Percentiles rank a stretch among this genome's conserved stretches.
Evolutionary conservation across 2,329 filamentous ascomycete species (phyloP).

Genomic region (Davidsoniella neocaledoniae): DNA sequence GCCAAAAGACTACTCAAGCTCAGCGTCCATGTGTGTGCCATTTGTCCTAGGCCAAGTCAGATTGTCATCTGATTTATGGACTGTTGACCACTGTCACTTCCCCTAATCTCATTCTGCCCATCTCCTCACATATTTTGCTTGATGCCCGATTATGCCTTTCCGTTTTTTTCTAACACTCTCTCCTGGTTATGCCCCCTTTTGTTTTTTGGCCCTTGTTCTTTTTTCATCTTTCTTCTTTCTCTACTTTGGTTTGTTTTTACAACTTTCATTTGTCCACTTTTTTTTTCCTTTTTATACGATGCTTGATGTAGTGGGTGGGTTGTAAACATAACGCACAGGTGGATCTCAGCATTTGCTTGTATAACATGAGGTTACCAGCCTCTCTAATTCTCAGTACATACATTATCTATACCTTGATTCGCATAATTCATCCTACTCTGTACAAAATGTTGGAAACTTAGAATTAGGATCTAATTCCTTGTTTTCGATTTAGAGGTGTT

Average conservation of each 20-base stretch:
- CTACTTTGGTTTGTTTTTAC: neutral
- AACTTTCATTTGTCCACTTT: neutral
- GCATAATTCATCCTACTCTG: neutral
- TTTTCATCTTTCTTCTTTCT: neutral
- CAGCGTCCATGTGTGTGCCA: neutral
- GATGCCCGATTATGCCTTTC: neutral
- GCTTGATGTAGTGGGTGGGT: slow-evolving; percentile 3
- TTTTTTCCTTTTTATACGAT: slow-evolving; percentile 1
- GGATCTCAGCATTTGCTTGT: slow-evolving; percentile 11
- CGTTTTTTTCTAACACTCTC: neutral
- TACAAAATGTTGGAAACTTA: too few relatives aligned
- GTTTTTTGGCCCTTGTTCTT: neutral
- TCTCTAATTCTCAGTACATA: slow-evolving; percentile 11
- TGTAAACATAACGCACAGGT: slow-evolving; percentile 11
- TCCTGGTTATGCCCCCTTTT: neutral
- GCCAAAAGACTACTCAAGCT: neutral
- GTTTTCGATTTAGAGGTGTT: neutral
- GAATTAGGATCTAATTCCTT: neutral
- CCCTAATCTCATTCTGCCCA: neutral
- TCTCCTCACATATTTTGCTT: neutral
- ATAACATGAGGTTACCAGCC: slow-evolving; percentile 3
- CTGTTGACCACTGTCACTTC: too few relatives aligned
- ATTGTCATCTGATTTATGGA: too few relatives aligned
- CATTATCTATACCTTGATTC: slow-evolving; percentile 7
- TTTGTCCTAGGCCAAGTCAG: neutral